Percentiles rank a stretch among this genome's conserved stretches.
These are phyloP conservation scores for Penicillium paxilli DNA, from an alignment of 495 filamentous ascomycete genomes.

Conservation along the genomic window DNA sequence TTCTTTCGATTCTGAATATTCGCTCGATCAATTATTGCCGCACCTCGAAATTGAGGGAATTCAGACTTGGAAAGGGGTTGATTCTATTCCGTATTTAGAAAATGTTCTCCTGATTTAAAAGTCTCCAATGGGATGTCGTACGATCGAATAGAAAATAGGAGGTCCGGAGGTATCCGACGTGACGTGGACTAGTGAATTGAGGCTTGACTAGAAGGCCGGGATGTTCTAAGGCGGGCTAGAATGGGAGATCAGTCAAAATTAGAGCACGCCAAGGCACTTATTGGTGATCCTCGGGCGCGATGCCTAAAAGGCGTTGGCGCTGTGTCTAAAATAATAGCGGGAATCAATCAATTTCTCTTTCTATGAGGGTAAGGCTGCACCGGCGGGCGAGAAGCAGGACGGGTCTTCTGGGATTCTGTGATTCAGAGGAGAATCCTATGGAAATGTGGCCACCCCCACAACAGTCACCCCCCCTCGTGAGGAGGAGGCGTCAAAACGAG, in stretches of 20 bases:
- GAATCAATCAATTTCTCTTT: too few species aligned
- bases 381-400: too few species aligned
- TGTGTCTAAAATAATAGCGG: background rate
- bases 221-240: background rate
- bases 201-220: background rate
- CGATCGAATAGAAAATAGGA: background rate
- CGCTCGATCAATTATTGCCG: background rate
- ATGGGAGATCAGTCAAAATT: conserved; percentile 1
- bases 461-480: background rate
- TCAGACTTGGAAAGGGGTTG: background rate
- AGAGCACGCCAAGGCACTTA: background rate
- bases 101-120: background rate
- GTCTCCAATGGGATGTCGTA: background rate
- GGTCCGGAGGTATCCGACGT: background rate
- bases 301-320: background rate
- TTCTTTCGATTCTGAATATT: background rate
- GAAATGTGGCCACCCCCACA: background rate
- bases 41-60: background rate
- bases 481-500: background rate
- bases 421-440: background rate
- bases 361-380: too few species aligned
- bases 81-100: background rate
- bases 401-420: too few species aligned
- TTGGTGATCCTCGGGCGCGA: background rate
- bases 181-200: background rate